These are phyloP conservation scores for Coniella vitis DNA, from an alignment of 2,329 filamentous ascomycete genomes.

Conservation along the genomic window DNA sequence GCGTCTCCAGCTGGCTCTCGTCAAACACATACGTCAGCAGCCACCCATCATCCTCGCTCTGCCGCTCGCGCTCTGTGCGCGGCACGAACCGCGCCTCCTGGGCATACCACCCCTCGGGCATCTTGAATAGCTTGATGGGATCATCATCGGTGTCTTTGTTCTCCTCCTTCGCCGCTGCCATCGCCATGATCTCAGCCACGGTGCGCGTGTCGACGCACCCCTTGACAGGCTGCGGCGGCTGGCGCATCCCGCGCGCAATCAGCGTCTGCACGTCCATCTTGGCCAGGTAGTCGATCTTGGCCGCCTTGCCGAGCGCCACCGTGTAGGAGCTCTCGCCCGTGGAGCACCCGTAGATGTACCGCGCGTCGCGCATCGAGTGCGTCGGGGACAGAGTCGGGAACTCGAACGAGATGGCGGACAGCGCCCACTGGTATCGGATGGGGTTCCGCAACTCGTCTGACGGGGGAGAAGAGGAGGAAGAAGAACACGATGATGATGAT, in stretches of 20 bases:
- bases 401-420: conserved; percentile 60
- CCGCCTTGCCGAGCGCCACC: conserved; percentile 54
- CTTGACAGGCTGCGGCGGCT: conserved; percentile 41
- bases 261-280: conserved; percentile 52
- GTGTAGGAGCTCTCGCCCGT: conserved; percentile 51
- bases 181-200: conserved; percentile 45
- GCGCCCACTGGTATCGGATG: conserved; percentile 57
- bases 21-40: conserved; percentile 65
- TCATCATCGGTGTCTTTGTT: conserved; percentile 38
- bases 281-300: conserved; percentile 59
- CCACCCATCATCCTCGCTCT: conserved; percentile 58
- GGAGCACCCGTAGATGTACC: conserved; percentile 62
- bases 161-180: too few relatives aligned
- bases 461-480: too few relatives aligned
- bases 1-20: conserved; percentile 52
- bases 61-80: conserved; percentile 23
- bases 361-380: conserved; percentile 48
- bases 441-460: conserved; percentile 18
- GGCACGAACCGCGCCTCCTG: conserved; percentile 63
- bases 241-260: conserved; percentile 43
- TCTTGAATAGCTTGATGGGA: conserved; percentile 53
- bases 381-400: conserved; percentile 55
- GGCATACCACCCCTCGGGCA: conserved; percentile 55
- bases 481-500: too few relatives aligned
- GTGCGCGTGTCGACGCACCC: conserved; percentile 56